Conservation (phyloP, 2,329 filamentous ascomycete species). For the Rhinocladiella similis region DNA sequence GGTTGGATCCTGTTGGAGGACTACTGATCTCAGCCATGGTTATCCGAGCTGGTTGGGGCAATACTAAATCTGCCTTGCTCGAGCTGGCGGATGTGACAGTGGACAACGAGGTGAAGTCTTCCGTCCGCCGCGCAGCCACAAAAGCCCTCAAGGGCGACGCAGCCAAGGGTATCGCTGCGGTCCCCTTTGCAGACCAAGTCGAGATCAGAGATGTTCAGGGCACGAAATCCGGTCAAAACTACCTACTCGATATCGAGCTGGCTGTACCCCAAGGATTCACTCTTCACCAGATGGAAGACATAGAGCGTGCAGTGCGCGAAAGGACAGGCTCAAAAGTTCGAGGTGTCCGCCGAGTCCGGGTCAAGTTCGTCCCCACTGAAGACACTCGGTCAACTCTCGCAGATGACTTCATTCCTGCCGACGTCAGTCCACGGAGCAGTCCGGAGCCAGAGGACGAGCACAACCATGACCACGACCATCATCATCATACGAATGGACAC, state of each 20-base stretch:
- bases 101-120: slow-evolving; percentile 76
- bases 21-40: slow-evolving; percentile 92
- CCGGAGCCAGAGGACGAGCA: slow-evolving; percentile 61
- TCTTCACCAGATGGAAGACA: slow-evolving; percentile 63
- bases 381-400: slow-evolving; percentile 59
- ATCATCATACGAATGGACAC: slow-evolving; percentile 12
- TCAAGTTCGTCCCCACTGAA: slow-evolving; percentile 77
- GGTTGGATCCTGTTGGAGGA: slow-evolving; percentile 92
- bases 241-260: slow-evolving; percentile 85
- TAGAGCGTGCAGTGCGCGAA: slow-evolving; percentile 74
- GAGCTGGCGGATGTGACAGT: slow-evolving; percentile 91
- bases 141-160: slow-evolving; percentile 55
- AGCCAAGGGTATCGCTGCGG: slow-evolving; percentile 28
- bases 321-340: slow-evolving; percentile 74
- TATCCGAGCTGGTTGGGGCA: slow-evolving; percentile 82
- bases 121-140: slow-evolving; percentile 65
- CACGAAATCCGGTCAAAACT: slow-evolving; percentile 95
- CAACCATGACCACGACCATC: slow-evolving; percentile 42
- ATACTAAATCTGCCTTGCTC: slow-evolving; percentile 77
- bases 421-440: slow-evolving; percentile 58
- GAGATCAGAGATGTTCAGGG: slow-evolving; percentile 79
- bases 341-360: slow-evolving; percentile 78
- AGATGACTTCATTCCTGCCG: slow-evolving; percentile 75
- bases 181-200: slow-evolving; percentile 59
- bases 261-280: slow-evolving; percentile 76